phyloP scores from a whole-genome alignment of 73 alveolate species.

The Loxodes magnus region DNA sequence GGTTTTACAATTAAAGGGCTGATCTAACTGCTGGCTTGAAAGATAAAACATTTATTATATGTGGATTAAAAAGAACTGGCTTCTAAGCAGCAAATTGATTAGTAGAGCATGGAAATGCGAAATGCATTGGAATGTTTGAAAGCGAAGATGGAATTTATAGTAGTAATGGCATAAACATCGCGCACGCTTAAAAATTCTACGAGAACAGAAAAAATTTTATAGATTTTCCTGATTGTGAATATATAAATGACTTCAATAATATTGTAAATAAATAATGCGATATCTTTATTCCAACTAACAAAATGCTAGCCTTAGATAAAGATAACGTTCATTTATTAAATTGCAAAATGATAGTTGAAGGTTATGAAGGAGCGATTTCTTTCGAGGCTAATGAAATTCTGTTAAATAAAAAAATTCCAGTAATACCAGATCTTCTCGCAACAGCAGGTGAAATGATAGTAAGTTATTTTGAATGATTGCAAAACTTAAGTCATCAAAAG shows the following conservation, averaged over 20 bases:
- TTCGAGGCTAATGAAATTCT: slow-evolving; percentile 49
- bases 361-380: slow-evolving; percentile 64
- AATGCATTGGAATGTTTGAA: slow-evolving; percentile 48
- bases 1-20: slow-evolving; percentile 26
- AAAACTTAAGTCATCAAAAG: slow-evolving; percentile 60
- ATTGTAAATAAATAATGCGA: slow-evolving; percentile 52
- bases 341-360: slow-evolving; percentile 59
- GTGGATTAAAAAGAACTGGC: slow-evolving; percentile 83
- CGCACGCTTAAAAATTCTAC: slow-evolving; percentile 33
- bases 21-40: slow-evolving; percentile 44
- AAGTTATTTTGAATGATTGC: slow-evolving; percentile 77
- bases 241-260: slow-evolving; percentile 18
- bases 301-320: slow-evolving; percentile 32
- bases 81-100: slow-evolving; percentile 76
- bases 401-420: slow-evolving; percentile 38
- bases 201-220: slow-evolving; percentile 31
- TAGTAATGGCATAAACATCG: slow-evolving; percentile 45
- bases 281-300: slow-evolving; percentile 47
- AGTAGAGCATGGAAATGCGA: slow-evolving; percentile 44
- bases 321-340: slow-evolving; percentile 48
- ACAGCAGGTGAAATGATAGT: slow-evolving; percentile 83
- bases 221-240: slow-evolving; percentile 40
- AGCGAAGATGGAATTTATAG: slow-evolving; percentile 51
- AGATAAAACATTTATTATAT: slow-evolving; percentile 57
- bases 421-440: slow-evolving; percentile 71